These are phyloP conservation scores for Neocatenulostroma microsporum DNA, from an alignment of 2,329 filamentous ascomycete genomes.

Conservation along the genomic window DNA sequence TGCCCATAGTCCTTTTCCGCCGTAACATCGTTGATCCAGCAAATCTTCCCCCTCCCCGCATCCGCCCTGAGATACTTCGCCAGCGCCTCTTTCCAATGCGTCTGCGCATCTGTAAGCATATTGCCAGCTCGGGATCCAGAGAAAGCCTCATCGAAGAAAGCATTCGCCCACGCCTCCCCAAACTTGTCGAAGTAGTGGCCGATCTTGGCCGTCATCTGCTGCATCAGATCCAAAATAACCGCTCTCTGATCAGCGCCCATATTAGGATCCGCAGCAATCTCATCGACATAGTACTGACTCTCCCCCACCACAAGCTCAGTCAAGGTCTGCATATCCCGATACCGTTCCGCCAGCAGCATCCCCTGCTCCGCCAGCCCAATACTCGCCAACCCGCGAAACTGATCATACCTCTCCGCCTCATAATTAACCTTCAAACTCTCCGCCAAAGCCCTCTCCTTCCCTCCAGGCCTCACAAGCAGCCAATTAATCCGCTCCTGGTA, in stretches of 20 bases:
- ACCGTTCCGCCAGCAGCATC: constrained; percentile 55
- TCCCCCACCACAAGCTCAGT: constrained; percentile 46
- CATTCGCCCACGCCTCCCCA: constrained; percentile 60
- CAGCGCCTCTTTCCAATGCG: constrained; percentile 59
- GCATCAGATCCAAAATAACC: constrained; percentile 5
- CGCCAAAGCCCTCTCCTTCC: constrained; percentile 43
- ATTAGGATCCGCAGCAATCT: constrained; percentile 30
- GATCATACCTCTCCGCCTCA: constrained; percentile 34
- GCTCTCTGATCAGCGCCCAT: constrained; percentile 8
- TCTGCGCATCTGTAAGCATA: constrained; percentile 58
- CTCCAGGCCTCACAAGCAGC: constrained; percentile 46
- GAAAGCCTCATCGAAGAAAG: constrained; percentile 74
- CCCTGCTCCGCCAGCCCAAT: constrained; percentile 52
- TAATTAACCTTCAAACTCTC: constrained; percentile 39
- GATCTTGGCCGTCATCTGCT: constrained; percentile 39
- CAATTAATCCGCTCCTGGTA: constrained; percentile 54
- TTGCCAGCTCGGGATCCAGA: constrained; percentile 50
- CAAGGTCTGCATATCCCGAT: constrained; percentile 55
- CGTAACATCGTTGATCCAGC: constrained; percentile 90
- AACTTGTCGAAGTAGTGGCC: constrained; percentile 54
- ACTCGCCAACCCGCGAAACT: constrained; percentile 35
- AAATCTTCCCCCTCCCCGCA: constrained; percentile 65
- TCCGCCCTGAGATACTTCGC: constrained; percentile 70
- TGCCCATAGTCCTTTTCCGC: constrained; percentile 65
- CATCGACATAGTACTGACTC: constrained; percentile 31